Base-by-base conservation (phyloP, 345 rosid genomes). In the Corchorus olitorius region DNA sequence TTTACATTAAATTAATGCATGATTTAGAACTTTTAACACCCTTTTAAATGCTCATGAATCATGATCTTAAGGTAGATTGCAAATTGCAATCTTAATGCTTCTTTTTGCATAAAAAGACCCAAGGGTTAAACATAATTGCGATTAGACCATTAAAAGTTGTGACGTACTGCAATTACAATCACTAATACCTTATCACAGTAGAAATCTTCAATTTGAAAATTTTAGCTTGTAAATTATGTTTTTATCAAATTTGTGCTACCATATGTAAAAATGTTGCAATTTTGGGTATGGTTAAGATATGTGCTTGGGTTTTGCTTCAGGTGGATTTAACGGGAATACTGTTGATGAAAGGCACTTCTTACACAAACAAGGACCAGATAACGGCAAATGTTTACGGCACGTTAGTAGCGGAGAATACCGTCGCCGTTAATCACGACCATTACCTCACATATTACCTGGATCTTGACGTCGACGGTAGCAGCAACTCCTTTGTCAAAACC, bases 391-490 rank as follows among this genome's bases (percentile, higher is more conserved):
- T 83, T 5, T 85, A 85, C 62, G 97, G 98, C 2, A 86, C 93
- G 0, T 76, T 92, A 0, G 84, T 93, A 46, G 89, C 95, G 9
- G 87, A 87, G 41, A 92, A 92, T 84, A 79, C 91, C n/a, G 63
- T 93, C 41, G 95, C 93, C 70, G 82, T 88, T 35, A 86, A 88
- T 75, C 97, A 92, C 41, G 98, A 93, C 77, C 98, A 93, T 74
- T 90, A 76, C 84, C 46, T 93, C n/a, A 90, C 91, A 0, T 93
- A 87, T 77, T 88, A 93, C 80, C 84, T 93, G 3, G 98, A 93
- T 66, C 91, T 90, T 0, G 98, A 93, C 81, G 75, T 93, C 45
- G 98, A 92, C 65, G 94, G 97, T 66, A 61, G 77, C 71, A 41
- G 61, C 43, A 92, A 93, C 78, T 93, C 98, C n/a, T 90, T 93